Conservation (phyloP, 176 grass and related monocot genomes). For the Triticum aestivum region DNA sequence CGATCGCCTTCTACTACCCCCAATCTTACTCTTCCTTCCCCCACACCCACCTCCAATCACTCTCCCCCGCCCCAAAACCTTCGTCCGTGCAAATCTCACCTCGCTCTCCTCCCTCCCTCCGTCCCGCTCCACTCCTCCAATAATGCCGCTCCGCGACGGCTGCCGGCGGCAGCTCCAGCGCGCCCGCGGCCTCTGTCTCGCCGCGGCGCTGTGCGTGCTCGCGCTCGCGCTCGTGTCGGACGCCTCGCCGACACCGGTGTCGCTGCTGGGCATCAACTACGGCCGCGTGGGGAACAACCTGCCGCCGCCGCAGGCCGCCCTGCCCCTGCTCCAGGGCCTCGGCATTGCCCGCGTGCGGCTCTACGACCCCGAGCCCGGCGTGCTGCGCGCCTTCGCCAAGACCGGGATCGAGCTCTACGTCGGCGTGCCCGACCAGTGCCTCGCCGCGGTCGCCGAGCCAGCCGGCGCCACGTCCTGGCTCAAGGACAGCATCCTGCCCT, state of each 20-base stretch:
- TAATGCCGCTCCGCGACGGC: constrained; percentile 23
- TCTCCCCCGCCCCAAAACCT: background rate
- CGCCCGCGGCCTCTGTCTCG: background rate
- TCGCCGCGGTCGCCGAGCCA: constrained; percentile 37
- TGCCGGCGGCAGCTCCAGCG: background rate
- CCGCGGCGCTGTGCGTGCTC: constrained; percentile 20
- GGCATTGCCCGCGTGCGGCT: constrained; percentile 65
- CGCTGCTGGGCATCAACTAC: constrained; percentile 83
- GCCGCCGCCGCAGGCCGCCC: constrained; percentile 46
- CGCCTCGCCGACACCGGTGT: background rate
- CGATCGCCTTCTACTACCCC: background rate
- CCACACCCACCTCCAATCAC: background rate
- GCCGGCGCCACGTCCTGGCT: constrained; percentile 45
- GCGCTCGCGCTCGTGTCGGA: background rate
- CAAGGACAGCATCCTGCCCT: constrained; percentile 39
- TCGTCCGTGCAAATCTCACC: background rate
- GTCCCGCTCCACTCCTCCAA: constrained; percentile 20
- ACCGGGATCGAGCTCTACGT: constrained; percentile 70
- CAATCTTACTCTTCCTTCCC: background rate
- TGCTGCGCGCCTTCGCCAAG: constrained; percentile 56
- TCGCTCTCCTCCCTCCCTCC: background rate
- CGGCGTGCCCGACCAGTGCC: constrained; percentile 54
- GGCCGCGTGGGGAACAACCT: constrained; percentile 72
- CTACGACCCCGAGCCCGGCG: constrained; percentile 65
- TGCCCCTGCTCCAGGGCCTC: constrained; percentile 45